Evolutionary conservation across 139 green algal genomes (phyloP), one percentile per base, ranked within the genome.

Genomic region (Nannochloris sp.): DNA sequence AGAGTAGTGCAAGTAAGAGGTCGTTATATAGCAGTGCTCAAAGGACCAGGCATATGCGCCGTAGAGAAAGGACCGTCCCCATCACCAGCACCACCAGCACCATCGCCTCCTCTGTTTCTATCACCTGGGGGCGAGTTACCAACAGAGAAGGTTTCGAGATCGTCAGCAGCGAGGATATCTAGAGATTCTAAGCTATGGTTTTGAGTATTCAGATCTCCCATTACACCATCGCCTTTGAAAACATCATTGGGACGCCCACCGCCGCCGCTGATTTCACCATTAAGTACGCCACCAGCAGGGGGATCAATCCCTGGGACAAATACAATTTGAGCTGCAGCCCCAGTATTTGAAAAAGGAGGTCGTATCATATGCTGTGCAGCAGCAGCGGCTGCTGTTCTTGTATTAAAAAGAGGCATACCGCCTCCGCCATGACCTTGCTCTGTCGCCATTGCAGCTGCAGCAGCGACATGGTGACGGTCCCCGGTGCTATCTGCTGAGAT

Each of bases 61-160:
- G n/a, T n/a, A n/a, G n/a, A n/a, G n/a, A n/a, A n/a, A n/a, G n/a
- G n/a, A n/a, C n/a, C n/a, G n/a, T n/a, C n/a, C n/a, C n/a, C n/a
- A n/a, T n/a, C n/a, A n/a, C n/a, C n/a, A n/a, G n/a, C n/a, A n/a
- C n/a, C n/a, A n/a, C n/a, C n/a, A n/a, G n/a, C n/a, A n/a, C n/a
- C n/a, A n/a, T n/a, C n/a, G n/a, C n/a, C n/a, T n/a, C n/a, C n/a
- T n/a, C n/a, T n/a, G n/a, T n/a, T n/a, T n/a, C n/a, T n/a, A n/a
- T n/a, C n/a, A 7, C 48, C 19, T 27, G 34, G 46, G 1, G 68
- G 68, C 23, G 68, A 75, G 59, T 70, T 75, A 19, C 58, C 68
- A 1, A 75, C 47, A 34, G 38, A 71, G 8, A 71, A 64, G 10
- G 39, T 36, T 8, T 70, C 60, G 2, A 75, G 23, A 10, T 70